Evolutionary conservation across 2,329 filamentous ascomycete species (phyloP).

Genomic region (Ophiostoma populinum): DNA sequence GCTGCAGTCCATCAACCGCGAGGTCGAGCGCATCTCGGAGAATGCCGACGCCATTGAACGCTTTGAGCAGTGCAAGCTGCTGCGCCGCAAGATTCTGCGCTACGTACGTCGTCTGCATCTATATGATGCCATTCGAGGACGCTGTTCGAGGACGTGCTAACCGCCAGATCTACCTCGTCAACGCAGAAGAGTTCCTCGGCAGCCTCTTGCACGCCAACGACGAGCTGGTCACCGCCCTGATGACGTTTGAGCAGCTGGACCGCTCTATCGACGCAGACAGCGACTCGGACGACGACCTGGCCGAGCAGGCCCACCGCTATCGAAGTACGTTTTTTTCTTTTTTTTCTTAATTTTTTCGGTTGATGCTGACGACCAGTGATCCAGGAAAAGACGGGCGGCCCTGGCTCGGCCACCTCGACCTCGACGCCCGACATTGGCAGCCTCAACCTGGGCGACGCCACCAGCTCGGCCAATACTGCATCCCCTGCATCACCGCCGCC

Average conservation of each 20-base stretch:
- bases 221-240: slow-evolving; percentile 80
- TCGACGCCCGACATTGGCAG: slow-evolving; percentile 25
- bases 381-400: slow-evolving; percentile 31
- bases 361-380: slow-evolving; percentile 24
- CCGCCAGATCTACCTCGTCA: slow-evolving; percentile 64
- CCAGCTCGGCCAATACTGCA: background rate
- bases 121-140: no score
- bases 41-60: slow-evolving; percentile 56
- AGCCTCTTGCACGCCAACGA: slow-evolving; percentile 88
- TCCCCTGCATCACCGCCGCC: slow-evolving; percentile 19
- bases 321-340: slow-evolving; percentile 28
- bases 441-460: slow-evolving; percentile 21
- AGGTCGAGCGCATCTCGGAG: slow-evolving; percentile 72
- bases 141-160: no score
- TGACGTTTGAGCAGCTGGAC: slow-evolving; percentile 89
- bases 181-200: slow-evolving; percentile 82
- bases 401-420: slow-evolving; percentile 25
- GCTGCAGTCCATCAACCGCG: slow-evolving; percentile 79
- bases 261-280: slow-evolving; percentile 63
- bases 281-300: slow-evolving; percentile 50
- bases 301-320: slow-evolving; percentile 49
- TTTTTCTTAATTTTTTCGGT: background rate
- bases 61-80: slow-evolving; percentile 74
- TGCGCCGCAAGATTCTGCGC: slow-evolving; percentile 68
- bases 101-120: slow-evolving; percentile 39